Evolutionary conservation across 2,329 filamentous ascomycete genomes (phyloP), one percentile per base, ranked within the genome.

Genomic region (Coniosporium tulheliwenetii): DNA sequence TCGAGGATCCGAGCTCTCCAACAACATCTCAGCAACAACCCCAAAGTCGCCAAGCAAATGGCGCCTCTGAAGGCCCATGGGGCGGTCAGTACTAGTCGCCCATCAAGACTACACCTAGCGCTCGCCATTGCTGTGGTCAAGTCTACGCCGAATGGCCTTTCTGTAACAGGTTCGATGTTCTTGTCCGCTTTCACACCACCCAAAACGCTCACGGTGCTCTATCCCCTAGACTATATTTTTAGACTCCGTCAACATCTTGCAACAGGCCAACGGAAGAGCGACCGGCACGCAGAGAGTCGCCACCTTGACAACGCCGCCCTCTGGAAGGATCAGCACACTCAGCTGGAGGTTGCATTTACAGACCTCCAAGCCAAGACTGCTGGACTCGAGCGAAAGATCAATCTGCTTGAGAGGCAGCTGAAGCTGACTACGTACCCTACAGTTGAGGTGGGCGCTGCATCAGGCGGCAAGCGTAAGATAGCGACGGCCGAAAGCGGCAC

Each of bases 261-360:
- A 19, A 46, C 50, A 12, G 43, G 50, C 1, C 43, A 46, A 16
- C 41, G 52, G 3, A 43, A 53, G 13, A 50, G 46, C 26, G 48
- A 54, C 12, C 38, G 45, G 0, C 47, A 55, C 7, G 19, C 19
- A 7, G 7, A 26, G 19, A 26, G 19, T 34, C 52, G 48, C 8
- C 57, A 64, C 37, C 48, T 67, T 15, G 60, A 66, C 42, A 50
- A 59, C 10, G 57, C 59, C 9, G 47, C 55, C 3, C 65, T 57
- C 42, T 66, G 62, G 63, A 49, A 49, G 2, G 41, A 48, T 2
- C 47, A 55, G 37, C 52, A 47, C 33, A 50, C 54, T 38, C 46
- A 50, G 5, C 40, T 41, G n/a, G 47, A 48, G 30, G 44, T 39
- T 4, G 45, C 39, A 5, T 34, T 49, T 5, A 8, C 13, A 4